phyloP scores from a whole-genome alignment of 371 early-diverging fungal genomes.

The Scutellospora calospora region DNA sequence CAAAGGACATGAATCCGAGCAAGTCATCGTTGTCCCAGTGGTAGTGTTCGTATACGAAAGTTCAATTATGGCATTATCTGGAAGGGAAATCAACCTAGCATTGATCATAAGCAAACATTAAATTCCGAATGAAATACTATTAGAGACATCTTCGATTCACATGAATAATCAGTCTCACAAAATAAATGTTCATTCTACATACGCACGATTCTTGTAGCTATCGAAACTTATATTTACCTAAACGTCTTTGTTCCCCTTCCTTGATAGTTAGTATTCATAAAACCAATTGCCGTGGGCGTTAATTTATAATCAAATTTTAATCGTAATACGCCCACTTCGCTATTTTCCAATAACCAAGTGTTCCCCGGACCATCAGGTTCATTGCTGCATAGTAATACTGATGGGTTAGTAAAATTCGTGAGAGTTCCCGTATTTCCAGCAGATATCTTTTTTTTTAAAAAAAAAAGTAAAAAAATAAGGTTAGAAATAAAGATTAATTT shows the following conservation, averaged over 20 bases:
- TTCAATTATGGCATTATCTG: constrained; percentile 57
- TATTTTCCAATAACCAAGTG: constrained; percentile 75
- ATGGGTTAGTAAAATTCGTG: constrained; percentile 55
- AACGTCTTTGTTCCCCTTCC: constrained; percentile 76
- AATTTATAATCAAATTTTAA: constrained; percentile 64
- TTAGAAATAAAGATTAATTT: neutral
- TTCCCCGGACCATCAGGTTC: constrained; percentile 51
- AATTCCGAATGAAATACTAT: too few species aligned
- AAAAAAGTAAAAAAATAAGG: neutral
- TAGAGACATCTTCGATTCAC: too few species aligned
- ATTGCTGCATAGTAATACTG: constrained; percentile 59
- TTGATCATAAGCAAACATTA: neutral
- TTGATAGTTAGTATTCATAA: constrained; percentile 66
- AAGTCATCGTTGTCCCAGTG: constrained; percentile 54
- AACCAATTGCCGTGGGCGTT: constrained; percentile 72
- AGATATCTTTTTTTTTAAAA: constrained; percentile 33
- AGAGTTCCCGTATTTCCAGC: constrained; percentile 33
- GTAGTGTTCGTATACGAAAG: constrained; percentile 72
- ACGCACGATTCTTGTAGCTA: too few species aligned
- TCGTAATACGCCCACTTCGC: constrained; percentile 71
- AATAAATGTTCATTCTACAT: too few species aligned
- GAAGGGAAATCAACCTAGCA: constrained; percentile 42
- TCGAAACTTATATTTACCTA: constrained; percentile 47
- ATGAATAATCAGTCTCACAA: too few species aligned
- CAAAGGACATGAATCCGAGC: constrained; percentile 70